Evolutionary conservation across 2,329 filamentous ascomycete genomes (phyloP).

Genomic region (Sphaerulina populicola): DNA sequence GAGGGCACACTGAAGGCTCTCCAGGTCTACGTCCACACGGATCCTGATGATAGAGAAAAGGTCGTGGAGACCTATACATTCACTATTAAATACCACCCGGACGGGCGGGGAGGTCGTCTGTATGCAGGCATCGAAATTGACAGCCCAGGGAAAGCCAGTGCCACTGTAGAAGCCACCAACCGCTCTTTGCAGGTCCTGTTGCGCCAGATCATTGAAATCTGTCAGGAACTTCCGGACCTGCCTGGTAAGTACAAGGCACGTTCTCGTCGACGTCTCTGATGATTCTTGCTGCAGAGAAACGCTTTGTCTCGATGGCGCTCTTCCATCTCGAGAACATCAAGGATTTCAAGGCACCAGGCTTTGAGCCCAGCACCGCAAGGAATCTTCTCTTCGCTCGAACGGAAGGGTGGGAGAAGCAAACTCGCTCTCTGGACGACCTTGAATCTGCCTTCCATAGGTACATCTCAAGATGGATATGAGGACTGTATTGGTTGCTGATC

Average conservation of each 20-base stretch:
- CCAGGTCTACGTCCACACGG: constrained; percentile 41
- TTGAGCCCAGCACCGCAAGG: constrained; percentile 27
- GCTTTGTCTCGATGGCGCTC: constrained; percentile 40
- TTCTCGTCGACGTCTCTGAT: neutral
- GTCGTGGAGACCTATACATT: constrained; percentile 47
- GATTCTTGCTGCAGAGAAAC: constrained; percentile 27
- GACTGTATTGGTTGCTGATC: constrained; percentile 6
- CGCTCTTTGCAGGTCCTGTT: constrained; percentile 39
- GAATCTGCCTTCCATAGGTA: constrained; percentile 37
- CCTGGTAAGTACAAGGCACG: constrained; percentile 32
- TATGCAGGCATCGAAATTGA: constrained; percentile 26
- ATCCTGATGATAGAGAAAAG: constrained; percentile 28
- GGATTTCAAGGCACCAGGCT: constrained; percentile 39
- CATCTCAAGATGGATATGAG: neutral
- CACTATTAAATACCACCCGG: constrained; percentile 37
- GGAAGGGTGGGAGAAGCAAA: constrained; percentile 35
- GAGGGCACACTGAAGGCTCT: constrained; percentile 38
- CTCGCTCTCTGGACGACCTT: constrained; percentile 29
- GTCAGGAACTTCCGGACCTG: constrained; percentile 36
- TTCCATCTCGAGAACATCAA: constrained; percentile 37
- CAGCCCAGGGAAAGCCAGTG: constrained; percentile 26
- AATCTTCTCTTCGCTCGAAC: constrained; percentile 33
- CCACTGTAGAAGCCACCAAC: constrained; percentile 37
- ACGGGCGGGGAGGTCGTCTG: constrained; percentile 9
- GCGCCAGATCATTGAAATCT: constrained; percentile 35